Evolutionary conservation across 495 filamentous ascomycete genomes (phyloP).

Genomic region (Hypoxylon rickii): DNA sequence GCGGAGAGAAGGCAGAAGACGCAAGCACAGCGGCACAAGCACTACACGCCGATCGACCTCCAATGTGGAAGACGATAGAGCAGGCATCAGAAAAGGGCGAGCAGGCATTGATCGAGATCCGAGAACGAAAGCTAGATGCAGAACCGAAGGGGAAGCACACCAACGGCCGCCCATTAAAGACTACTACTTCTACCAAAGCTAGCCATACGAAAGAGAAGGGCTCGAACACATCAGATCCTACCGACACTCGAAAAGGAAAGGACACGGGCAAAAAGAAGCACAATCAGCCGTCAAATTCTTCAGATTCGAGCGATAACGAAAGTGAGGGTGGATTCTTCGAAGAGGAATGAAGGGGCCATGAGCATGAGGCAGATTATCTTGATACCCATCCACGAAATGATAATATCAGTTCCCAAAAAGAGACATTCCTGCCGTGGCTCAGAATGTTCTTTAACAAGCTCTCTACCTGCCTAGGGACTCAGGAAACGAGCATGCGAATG

Average conservation of each 20-base stretch:
- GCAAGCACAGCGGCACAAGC: constrained; percentile 41
- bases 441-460: no score
- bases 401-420: no score
- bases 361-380: constrained; percentile 13
- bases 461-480: no score
- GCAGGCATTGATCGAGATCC: constrained; percentile 21
- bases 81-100: constrained; percentile 65
- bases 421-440: no score
- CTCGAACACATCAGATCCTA: constrained; percentile 7
- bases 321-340: constrained; percentile 43
- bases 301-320: constrained; percentile 18
- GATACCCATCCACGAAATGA: constrained; percentile 22
- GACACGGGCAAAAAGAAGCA: constrained; percentile 9
- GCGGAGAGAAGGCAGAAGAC: constrained; percentile 33
- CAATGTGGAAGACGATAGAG: constrained; percentile 73
- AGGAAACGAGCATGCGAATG: no score
- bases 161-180: constrained; percentile 9
- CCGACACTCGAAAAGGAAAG: constrained; percentile 1
- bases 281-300: background rate
- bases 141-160: constrained; percentile 2
- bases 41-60: constrained; percentile 50
- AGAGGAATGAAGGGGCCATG: constrained; percentile 11
- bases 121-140: constrained; percentile 27
- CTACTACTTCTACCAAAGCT: background rate
- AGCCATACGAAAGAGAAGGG: constrained; percentile 12